Percentiles rank a stretch among this genome's conserved stretches.
These are phyloP conservation scores for Epipyxis sp. DNA, from an alignment of 108 stramenopile species.

Conservation along the genomic window DNA sequence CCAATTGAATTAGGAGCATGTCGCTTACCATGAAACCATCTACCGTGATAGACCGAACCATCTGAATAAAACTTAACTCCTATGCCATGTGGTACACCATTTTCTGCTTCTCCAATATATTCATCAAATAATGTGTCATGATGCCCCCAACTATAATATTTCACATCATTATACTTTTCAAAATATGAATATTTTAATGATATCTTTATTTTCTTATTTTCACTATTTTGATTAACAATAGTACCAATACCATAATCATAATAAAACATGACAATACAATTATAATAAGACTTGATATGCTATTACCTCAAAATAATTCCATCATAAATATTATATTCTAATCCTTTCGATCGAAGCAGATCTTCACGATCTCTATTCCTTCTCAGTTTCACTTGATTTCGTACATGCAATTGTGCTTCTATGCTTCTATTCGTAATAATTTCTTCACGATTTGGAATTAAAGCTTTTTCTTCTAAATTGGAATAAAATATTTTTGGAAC, in stretches of 20 bases:
- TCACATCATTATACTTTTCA: too few relatives aligned
- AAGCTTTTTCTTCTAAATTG: not conserved
- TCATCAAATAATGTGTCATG: slow-evolving; percentile 21
- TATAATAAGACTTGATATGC: slow-evolving; percentile 5
- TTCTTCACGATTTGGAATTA: not conserved
- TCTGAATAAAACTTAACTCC: slow-evolving; percentile 24
- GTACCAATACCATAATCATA: not conserved
- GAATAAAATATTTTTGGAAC: not conserved
- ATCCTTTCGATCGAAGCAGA: too few relatives aligned
- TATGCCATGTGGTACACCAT: not conserved
- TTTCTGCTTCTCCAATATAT: slow-evolving; percentile 17
- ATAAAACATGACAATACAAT: slow-evolving; percentile 12
- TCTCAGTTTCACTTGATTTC: not conserved
- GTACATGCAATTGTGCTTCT: not conserved
- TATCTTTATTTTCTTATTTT: too few relatives aligned
- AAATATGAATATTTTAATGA: too few relatives aligned
- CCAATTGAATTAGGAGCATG: not conserved
- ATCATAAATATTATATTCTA: too few relatives aligned
- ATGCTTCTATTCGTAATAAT: not conserved
- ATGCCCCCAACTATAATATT: slow-evolving; percentile 24
- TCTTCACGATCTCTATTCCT: not conserved
- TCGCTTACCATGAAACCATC: slow-evolving; percentile 9
- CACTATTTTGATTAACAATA: slow-evolving; percentile 13
- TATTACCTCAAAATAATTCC: too few relatives aligned
- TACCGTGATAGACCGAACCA: not conserved